phyloP scores from a whole-genome alignment of 495 filamentous ascomycete genomes.

The Cairneyella variabilis region DNA sequence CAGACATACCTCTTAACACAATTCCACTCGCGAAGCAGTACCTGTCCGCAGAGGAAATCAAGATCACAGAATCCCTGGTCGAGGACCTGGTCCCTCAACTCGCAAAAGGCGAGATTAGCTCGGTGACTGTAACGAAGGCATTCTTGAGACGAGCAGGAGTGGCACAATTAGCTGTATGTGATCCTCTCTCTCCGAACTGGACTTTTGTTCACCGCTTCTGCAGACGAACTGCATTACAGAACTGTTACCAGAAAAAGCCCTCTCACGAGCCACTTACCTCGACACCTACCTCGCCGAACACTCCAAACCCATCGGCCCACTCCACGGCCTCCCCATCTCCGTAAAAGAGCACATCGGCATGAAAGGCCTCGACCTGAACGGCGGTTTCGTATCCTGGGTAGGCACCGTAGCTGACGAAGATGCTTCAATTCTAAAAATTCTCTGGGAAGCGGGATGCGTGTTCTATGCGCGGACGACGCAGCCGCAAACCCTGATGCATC shows the following conservation, averaged over 20 bases:
- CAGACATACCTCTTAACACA: slow-evolving; percentile 39
- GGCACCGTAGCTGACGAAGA: slow-evolving; percentile 36
- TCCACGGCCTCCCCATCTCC: slow-evolving; percentile 66
- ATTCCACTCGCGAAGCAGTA: slow-evolving; percentile 37
- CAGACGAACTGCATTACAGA: slow-evolving; percentile 60
- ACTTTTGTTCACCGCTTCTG: slow-evolving; percentile 10
- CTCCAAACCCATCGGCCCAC: slow-evolving; percentile 48
- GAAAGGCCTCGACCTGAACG: slow-evolving; percentile 47
- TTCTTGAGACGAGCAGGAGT: slow-evolving; percentile 57
- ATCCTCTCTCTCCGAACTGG: slow-evolving; percentile 7
- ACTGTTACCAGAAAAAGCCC: slow-evolving; percentile 57
- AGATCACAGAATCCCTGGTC: slow-evolving; percentile 47
- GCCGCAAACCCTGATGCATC: slow-evolving; percentile 58
- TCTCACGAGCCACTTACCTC: slow-evolving; percentile 53
- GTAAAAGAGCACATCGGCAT: slow-evolving; percentile 65
- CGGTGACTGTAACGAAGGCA: slow-evolving; percentile 46
- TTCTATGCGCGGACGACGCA: slow-evolving; percentile 52
- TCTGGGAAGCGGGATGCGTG: slow-evolving; percentile 44
- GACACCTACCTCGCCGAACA: slow-evolving; percentile 52
- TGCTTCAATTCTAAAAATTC: slow-evolving; percentile 41
- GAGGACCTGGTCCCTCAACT: slow-evolving; percentile 40
- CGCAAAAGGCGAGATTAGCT: slow-evolving; percentile 39
- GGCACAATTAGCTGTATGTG: slow-evolving; percentile 49
- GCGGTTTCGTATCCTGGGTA: slow-evolving; percentile 44
- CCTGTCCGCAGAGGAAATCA: slow-evolving; percentile 42